Conservation (phyloP, 192 early-diverging fungal species). For the Pilaira anomala region DNA sequence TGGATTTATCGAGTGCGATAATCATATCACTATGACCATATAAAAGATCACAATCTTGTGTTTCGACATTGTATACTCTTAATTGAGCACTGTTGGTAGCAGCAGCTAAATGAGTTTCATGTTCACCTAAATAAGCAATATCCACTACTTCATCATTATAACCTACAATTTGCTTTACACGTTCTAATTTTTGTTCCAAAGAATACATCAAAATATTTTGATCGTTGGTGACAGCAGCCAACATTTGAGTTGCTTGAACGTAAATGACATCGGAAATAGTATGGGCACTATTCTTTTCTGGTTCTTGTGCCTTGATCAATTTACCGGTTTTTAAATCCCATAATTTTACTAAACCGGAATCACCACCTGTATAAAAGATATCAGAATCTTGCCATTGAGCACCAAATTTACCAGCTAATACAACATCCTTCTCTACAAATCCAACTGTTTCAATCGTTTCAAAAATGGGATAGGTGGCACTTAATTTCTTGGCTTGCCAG, state of each 20-base stretch:
- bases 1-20: constrained; percentile 70
- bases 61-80: constrained; percentile 78
- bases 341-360: constrained; percentile 75
- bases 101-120: constrained; percentile 76
- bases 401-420: constrained; percentile 39
- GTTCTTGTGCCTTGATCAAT: constrained; percentile 61
- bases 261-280: constrained; percentile 72
- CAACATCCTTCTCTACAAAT: constrained; percentile 47
- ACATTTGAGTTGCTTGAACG: constrained; percentile 42
- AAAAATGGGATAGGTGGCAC: constrained; percentile 82
- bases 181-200: constrained; percentile 48
- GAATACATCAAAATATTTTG: constrained; percentile 87
- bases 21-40: constrained; percentile 90
- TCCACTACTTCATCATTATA: constrained; percentile 97
- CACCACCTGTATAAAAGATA: constrained; percentile 84
- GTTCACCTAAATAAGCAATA: constrained; percentile 69
- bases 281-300: constrained; percentile 73
- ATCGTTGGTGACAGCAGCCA: constrained; percentile 83
- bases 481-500: constrained; percentile 56
- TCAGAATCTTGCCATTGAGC: constrained; percentile 34
- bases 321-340: constrained; percentile 83
- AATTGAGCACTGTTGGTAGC: constrained; percentile 94
- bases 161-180: constrained; percentile 83
- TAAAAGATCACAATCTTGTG: constrained; percentile 78
- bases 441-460: constrained; percentile 88